Evolutionary conservation across 495 filamentous ascomycete species (phyloP).

Genomic region (Cudoniella acicularis): DNA sequence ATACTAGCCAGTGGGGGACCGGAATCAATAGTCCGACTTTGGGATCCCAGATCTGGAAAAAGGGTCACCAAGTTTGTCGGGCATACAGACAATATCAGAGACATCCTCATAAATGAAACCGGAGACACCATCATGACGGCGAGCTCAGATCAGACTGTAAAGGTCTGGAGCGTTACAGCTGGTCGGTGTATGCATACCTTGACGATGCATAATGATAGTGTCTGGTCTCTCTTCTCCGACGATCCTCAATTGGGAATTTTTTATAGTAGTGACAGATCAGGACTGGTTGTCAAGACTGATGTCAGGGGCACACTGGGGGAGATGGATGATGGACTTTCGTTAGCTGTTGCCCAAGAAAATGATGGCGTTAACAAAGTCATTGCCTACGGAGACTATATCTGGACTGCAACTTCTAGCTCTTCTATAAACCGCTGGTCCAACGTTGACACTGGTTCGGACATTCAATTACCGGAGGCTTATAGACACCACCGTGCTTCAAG

Average conservation of each 20-base stretch:
- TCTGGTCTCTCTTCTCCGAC: conserved; percentile 92
- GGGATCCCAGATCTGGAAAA: conserved; percentile 88
- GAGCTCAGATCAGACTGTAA: conserved; percentile 94
- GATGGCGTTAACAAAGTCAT: conserved; percentile 80
- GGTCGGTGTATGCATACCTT: conserved; percentile 96
- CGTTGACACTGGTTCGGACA: conserved; percentile 64
- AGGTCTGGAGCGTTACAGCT: conserved; percentile 93
- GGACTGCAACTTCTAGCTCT: conserved; percentile 91
- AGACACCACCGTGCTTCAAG: conserved; percentile 52
- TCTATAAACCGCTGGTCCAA: conserved; percentile 94
- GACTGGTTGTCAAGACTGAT: conserved; percentile 92
- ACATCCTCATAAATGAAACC: conserved; percentile 82
- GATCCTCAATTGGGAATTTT: conserved; percentile 83
- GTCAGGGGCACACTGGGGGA: conserved; percentile 65
- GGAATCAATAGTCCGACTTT: conserved; percentile 87
- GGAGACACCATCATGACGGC: conserved; percentile 92
- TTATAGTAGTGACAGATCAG: conserved; percentile 89
- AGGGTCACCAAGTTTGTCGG: conserved; percentile 93
- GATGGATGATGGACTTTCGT: conserved; percentile 82
- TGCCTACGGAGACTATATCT: conserved; percentile 74
- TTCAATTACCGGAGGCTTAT: conserved; percentile 49
- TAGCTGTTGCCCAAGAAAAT: conserved; percentile 87
- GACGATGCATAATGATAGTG: conserved; percentile 97
- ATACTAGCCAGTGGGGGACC: conserved; percentile 91
- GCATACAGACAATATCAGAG: conserved; percentile 93